phyloP scores from a whole-genome alignment of 495 filamentous ascomycete genomes.

The Tuber magnatum region DNA sequence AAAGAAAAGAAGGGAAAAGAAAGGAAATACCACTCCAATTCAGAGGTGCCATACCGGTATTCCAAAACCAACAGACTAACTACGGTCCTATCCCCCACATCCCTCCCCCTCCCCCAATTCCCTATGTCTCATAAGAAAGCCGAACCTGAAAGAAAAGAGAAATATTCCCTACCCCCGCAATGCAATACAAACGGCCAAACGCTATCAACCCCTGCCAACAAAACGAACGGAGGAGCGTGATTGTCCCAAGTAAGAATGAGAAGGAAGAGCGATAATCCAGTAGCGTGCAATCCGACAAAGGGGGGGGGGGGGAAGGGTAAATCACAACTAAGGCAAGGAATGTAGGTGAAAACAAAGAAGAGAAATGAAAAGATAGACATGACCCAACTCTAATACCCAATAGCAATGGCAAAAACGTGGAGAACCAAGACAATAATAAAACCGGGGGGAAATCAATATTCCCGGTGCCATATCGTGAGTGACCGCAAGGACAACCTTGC shows the following conservation, averaged over 20 bases:
- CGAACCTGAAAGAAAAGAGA: neutral
- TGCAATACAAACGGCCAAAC: neutral
- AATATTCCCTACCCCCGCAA: neutral
- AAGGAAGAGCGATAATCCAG: neutral
- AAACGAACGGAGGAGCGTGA: neutral
- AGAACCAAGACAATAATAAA: neutral
- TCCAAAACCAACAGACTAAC: neutral
- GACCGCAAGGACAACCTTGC: neutral
- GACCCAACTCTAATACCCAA: conserved; percentile 3
- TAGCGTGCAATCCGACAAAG: neutral
- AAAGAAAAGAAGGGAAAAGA: too few relatives aligned
- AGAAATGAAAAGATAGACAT: neutral
- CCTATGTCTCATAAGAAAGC: neutral
- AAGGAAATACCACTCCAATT: neutral
- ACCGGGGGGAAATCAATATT: neutral
- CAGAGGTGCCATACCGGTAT: neutral
- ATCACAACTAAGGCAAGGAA: neutral
- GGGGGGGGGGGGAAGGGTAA: neutral
- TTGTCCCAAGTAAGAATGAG: neutral
- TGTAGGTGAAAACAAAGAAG: neutral
- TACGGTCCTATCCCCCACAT: neutral
- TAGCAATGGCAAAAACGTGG: neutral
- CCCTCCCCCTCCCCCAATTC: neutral
- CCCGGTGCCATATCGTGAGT: neutral
- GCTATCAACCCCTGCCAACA: neutral